These are phyloP conservation scores for Crithidia expoeki DNA, from an alignment of 208 protist species.

Conservation along the genomic window DNA sequence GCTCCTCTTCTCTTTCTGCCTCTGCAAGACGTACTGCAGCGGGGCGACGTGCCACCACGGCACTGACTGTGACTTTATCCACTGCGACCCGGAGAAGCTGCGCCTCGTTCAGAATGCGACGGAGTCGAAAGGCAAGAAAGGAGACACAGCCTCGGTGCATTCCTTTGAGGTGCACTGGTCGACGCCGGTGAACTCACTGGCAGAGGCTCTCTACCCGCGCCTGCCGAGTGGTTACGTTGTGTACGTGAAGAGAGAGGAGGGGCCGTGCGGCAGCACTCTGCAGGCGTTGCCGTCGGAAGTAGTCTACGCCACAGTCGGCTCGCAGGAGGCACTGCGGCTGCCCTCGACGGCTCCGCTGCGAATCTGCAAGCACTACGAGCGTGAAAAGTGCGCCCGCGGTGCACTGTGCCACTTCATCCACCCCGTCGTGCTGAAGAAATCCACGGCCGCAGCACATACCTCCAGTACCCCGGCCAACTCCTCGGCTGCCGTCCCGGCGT, in stretches of 20 bases:
- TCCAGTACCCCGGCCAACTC: background rate
- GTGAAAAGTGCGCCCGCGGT: conserved; percentile 66
- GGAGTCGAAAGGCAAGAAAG: conserved; percentile 16
- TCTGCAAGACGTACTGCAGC: conserved; percentile 60
- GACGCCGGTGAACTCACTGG: conserved; percentile 35
- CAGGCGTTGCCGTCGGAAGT: conserved; percentile 43
- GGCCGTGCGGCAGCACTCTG: conserved; percentile 14
- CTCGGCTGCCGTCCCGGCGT: background rate
- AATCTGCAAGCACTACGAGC: conserved; percentile 72
- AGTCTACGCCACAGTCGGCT: conserved; percentile 58
- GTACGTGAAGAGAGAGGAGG: conserved; percentile 43
- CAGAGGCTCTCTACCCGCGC: conserved; percentile 42
- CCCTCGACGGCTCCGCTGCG: conserved; percentile 44
- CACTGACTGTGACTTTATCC: conserved; percentile 66
- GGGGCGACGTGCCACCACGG: conserved; percentile 52
- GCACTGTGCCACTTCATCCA: conserved; percentile 70
- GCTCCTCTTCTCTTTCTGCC: conserved; percentile 63
- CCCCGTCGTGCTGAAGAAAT: conserved; percentile 37
- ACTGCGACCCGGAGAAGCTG: conserved; percentile 51
- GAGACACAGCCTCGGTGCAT: conserved; percentile 18
- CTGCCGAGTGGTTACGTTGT: conserved; percentile 47
- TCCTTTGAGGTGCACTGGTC: conserved; percentile 63
- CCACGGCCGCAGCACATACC: background rate
- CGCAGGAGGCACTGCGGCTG: conserved; percentile 44
- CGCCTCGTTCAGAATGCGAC: conserved; percentile 33